Percentiles rank a stretch among this genome's conserved stretches.
These are phyloP conservation scores for Thermothielavioides terrestris DNA, from an alignment of 495 filamentous ascomycete genomes.

Conservation along the genomic window DNA sequence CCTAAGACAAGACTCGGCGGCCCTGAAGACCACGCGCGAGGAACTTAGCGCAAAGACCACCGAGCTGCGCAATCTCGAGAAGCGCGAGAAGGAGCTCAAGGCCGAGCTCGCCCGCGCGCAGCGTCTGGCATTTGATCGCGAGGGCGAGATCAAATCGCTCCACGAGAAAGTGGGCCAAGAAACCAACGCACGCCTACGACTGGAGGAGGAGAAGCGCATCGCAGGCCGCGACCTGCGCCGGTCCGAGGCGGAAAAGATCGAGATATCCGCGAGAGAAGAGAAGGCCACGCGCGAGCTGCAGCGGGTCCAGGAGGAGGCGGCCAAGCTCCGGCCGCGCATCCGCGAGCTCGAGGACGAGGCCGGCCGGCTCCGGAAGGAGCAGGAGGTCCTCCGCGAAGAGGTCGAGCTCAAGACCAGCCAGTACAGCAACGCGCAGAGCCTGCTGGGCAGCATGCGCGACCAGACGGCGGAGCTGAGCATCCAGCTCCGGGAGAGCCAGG, in stretches of 20 bases:
- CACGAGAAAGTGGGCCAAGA: constrained; percentile 70
- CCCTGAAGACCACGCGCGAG: constrained; percentile 61
- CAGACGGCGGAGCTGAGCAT: constrained; percentile 80
- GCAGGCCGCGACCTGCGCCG: constrained; percentile 66
- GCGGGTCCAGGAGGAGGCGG: constrained; percentile 60
- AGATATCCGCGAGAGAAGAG: constrained; percentile 63
- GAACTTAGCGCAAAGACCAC: constrained; percentile 58
- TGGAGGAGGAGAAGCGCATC: constrained; percentile 66
- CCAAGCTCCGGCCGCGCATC: constrained; percentile 51
- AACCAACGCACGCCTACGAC: constrained; percentile 56
- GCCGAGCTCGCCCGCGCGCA: constrained; percentile 61
- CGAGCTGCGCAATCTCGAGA: constrained; percentile 67
- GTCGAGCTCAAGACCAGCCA: constrained; percentile 77
- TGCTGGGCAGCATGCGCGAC: constrained; percentile 87
- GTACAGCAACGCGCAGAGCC: constrained; percentile 70
- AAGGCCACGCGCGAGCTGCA: constrained; percentile 57
- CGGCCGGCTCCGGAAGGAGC: constrained; percentile 53
- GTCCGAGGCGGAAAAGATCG: constrained; percentile 67
- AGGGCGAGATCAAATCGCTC: constrained; percentile 65
- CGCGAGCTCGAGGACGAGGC: constrained; percentile 65
- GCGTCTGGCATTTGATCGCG: constrained; percentile 59
- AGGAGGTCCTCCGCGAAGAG: constrained; percentile 65
- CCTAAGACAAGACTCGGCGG: constrained; percentile 64
- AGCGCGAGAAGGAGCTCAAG: constrained; percentile 70
- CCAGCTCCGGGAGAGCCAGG: constrained; percentile 84